Base-by-base conservation (phyloP, 352 stramenopile species). In the Aphanomyces astaci region DNA sequence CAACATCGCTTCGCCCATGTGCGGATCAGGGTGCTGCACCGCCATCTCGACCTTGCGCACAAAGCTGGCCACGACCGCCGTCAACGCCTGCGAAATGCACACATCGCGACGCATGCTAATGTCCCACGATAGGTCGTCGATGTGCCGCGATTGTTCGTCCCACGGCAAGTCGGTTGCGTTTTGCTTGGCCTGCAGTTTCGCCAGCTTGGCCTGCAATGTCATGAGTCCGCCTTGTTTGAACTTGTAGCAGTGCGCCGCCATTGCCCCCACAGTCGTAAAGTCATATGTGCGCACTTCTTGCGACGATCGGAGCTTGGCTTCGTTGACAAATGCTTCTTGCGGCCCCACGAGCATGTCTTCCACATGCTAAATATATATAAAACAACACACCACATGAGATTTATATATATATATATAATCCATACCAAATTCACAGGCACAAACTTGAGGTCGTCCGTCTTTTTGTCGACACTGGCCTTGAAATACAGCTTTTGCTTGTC, bases 401-500 rank as follows among this genome's bases (percentile, higher is more conserved):
- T 55, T 36, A 43, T 15, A 15, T 7, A 15, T 10, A 15, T 15
- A 5, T 19, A 59, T 32, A 33, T 19, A 36, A 36, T 39, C n/a
- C 51, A 19, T 59, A 59, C 51, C 72, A 95, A 76, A 45, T 95
- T 95, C 63, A 94, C 90, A 15, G 87, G 87, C 28, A 95, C 83
- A 45, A 95, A 95, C 1, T 84, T 84, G 67, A 95, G 70, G 24
- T 91, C 85, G 0, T 78, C 66, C 17, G 80, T 89, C 59, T 94
- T 94, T 59, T 93, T 95, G 67, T 92, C 87, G 17, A 93, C 82
- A 60, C 85, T 94, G 3, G 87, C 84, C 71, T 95, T 95, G 76
- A 95, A 95, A 48, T 94, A 93, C 55, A 87, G 79, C 57, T 93
- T 93, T 79, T 95, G 81, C 63, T 94, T 94, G 73, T 94, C 85